Evolutionary conservation across 768 basidiomycete species (phyloP), one percentile per base, ranked within the genome.

Genomic region (Leucogyrophana mollusca): DNA sequence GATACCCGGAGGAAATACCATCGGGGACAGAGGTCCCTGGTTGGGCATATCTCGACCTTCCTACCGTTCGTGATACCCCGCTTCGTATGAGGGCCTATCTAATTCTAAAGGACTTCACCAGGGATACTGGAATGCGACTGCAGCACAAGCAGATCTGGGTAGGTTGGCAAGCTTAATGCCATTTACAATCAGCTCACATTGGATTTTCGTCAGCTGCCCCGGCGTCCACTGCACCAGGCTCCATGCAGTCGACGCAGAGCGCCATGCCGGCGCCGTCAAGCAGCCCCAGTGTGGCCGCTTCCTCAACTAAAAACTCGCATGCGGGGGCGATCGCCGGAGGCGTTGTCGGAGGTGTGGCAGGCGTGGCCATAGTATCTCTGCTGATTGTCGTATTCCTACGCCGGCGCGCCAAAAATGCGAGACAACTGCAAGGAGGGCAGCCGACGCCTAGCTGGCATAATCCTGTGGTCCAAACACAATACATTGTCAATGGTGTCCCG

Each of bases 1-100:
- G 61, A 22, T 60, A 52, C 30, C 61, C 61, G 3, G 24, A 47
- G 11, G 36, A 34, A n/a, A 54, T 64, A 20, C 65, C 65, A 1
- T 21, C 41, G 5, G 50, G 47, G 17, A 60, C 54, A 9, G 40
- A 39, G 7, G 49, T 65, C 9, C 65, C 65, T 16, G 45, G 51
- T 21, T 65, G 65, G 65, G 65, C 65, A 9, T 65, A 58, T 49
- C 47, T 59, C 20, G 53, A 57, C 40, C 53, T 62, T 17, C 47
- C 10, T 27, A 23, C 43, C 18, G 40, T 46, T 24, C 40, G 49
- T 32, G 36, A 13, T 6, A 10, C 21, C 27, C 27, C 21, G n/a
- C 3, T 5, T 8, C 11, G 11, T 24, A 4, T 32, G 22, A 24
- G n/a, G 22, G 37, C 18, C 10, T 16, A 16, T 14, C 13, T 25